A percentile compares a stretch with the other conserved stretches of the same genome.
phyloP scores from a whole-genome alignment of 78 protist genomes.

The Pelomyxa schiedti region DNA sequence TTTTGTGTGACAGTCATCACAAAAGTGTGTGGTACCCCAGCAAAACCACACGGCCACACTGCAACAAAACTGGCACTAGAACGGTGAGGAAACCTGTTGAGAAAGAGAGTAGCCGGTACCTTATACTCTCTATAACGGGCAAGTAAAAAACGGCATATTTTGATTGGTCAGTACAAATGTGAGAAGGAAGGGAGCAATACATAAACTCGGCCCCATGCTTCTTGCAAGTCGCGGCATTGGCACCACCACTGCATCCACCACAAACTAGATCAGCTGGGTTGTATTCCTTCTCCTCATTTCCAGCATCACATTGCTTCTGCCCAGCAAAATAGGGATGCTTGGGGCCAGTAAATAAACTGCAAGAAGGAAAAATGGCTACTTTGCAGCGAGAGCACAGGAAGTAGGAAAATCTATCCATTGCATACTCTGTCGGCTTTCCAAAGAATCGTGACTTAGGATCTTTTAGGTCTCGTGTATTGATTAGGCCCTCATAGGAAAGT shows the following conservation, averaged over 20 bases:
- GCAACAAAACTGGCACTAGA: slow-evolving; percentile 1
- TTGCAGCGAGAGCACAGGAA: background rate
- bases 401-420: background rate
- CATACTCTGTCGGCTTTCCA: background rate
- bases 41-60: background rate
- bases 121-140: no score
- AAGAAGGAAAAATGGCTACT: no score
- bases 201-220: slow-evolving; percentile 4
- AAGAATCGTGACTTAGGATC: background rate
- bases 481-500: background rate
- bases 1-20: slow-evolving; percentile 2
- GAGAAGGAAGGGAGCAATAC: background rate
- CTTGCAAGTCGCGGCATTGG: background rate
- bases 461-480: background rate
- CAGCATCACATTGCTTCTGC: slow-evolving; percentile 5
- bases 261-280: background rate
- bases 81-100: no score
- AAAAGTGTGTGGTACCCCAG: slow-evolving; percentile 7
- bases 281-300: background rate
- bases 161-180: no score
- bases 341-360: no score
- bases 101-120: no score
- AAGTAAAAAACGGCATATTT: background rate
- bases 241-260: background rate
- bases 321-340: slow-evolving; percentile 21